phyloP scores from a whole-genome alignment of 805 yeast genomes.

The Wickerhamiella shivajii region DNA sequence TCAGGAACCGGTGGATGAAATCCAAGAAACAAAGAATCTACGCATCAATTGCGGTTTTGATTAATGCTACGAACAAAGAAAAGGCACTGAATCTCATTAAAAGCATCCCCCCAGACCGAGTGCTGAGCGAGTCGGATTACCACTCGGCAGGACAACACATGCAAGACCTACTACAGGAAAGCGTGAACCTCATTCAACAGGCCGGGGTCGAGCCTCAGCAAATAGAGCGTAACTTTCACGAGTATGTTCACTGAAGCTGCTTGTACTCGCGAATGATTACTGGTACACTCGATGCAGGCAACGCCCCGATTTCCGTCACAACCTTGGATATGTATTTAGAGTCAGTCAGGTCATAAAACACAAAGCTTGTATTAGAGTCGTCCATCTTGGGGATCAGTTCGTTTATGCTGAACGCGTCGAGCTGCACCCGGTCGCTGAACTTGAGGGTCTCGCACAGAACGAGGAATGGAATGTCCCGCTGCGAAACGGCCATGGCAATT shows the following conservation, averaged over 20 bases:
- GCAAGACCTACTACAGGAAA: slow-evolving; percentile 7
- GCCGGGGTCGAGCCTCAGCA: slow-evolving; percentile 2
- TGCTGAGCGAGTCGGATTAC: slow-evolving; percentile 43
- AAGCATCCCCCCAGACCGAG: slow-evolving; percentile 25
- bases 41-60: slow-evolving; percentile 41
- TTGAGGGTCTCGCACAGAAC: slow-evolving; percentile 93
- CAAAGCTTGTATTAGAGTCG: slow-evolving; percentile 54
- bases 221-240: background rate
- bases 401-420: slow-evolving; percentile 88
- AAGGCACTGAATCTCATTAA: slow-evolving; percentile 22
- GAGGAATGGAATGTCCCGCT: slow-evolving; percentile 80
- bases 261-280: slow-evolving; percentile 82
- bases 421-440: slow-evolving; percentile 87
- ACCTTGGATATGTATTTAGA: slow-evolving; percentile 87
- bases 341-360: slow-evolving; percentile 88
- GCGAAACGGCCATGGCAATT: slow-evolving; percentile 80
- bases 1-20: slow-evolving; percentile 17
- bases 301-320: slow-evolving; percentile 87
- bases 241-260: slow-evolving; percentile 5
- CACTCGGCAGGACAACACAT: slow-evolving; percentile 21
- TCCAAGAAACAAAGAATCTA: slow-evolving; percentile 24
- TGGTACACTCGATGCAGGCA: slow-evolving; percentile 97
- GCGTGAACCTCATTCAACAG: slow-evolving; percentile 4
- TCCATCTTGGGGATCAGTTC: slow-evolving; percentile 37
- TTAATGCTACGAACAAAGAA: slow-evolving; percentile 28